These are phyloP conservation scores for Hanseniaspora lachancei DNA, from an alignment of 805 yeast genomes.

Conservation along the genomic window DNA sequence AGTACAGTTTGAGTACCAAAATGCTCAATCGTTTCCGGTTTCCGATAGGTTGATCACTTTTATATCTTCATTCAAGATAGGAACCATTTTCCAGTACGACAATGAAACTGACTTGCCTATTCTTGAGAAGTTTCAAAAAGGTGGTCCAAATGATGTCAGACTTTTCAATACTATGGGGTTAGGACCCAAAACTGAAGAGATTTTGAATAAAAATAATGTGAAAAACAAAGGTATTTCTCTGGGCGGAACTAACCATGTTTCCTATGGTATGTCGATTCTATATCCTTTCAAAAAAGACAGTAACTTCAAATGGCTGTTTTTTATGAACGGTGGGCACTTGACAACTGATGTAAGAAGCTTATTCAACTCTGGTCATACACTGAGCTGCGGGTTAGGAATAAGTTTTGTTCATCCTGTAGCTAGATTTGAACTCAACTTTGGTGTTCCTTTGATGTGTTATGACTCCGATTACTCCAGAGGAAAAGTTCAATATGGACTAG, in stretches of 20 bases:
- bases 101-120: constrained; percentile 31
- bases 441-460: constrained; percentile 45
- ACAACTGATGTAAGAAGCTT: constrained; percentile 26
- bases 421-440: constrained; percentile 52
- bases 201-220: neutral
- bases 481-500: constrained; percentile 57
- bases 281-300: constrained; percentile 41
- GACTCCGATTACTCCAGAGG: constrained; percentile 40
- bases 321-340: constrained; percentile 54
- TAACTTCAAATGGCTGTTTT: constrained; percentile 50
- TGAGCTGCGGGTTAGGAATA: constrained; percentile 47
- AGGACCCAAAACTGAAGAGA: constrained; percentile 36
- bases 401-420: constrained; percentile 52
- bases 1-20: constrained; percentile 6
- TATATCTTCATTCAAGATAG: constrained; percentile 4
- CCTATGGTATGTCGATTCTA: constrained; percentile 46
- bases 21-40: neutral
- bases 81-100: constrained; percentile 9
- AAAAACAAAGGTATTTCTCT: constrained; percentile 37
- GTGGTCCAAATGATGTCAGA: constrained; percentile 63
- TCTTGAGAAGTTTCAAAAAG: constrained; percentile 70
- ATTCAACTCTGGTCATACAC: constrained; percentile 31
- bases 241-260: constrained; percentile 55
- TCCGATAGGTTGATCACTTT: constrained; percentile 2
- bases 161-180: constrained; percentile 57